Evolutionary conservation across 225 moss, liverwort and hornwort genomes (phyloP), one percentile per base, ranked within the genome.

Genomic region (Pseudoscleropodium purum): DNA sequence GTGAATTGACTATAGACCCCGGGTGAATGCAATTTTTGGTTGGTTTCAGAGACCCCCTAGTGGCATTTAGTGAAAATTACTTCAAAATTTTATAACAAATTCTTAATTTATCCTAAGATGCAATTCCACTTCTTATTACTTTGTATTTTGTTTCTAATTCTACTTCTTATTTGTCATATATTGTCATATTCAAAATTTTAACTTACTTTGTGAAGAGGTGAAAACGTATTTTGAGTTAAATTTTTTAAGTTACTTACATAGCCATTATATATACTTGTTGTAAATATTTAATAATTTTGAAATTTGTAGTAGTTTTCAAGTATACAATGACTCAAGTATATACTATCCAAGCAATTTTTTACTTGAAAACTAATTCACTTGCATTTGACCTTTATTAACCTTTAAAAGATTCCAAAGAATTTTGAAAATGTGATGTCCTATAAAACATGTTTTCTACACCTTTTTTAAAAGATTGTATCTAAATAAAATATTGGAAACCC

Each of bases 371-470:
- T 13, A n/a, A n/a, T 68, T 39, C 24, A 39, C 24, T 39, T 69
- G 24, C 13, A 69, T 39, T 69, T 39, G 39, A n/a, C 13, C 24
- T 23, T 68, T 69, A 23, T 69, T 23, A 69, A 69, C 23, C 5
- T 39, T 2, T 13, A 7, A 24, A 34, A n/a, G 13, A 0, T 24
- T 8, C 24, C 1, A 24, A 4, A 1, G 13, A 69, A 1, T 39
- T 69, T 69, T 39, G n/a, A 69, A 69, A 24, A 69, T 69, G 13
- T 39, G 2, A 39, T 39, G 7, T n/a, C 24, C 13, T 13, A n/a
- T 24, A 2, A n/a, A 69, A 24, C 39, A 39, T 39, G 4, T 13
- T 69, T 69, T 24, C 2, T 1, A n/a, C 13, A 39, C 16, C 15
- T 1, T 2, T 24, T 69, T 69, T 24, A 4, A 2, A n/a, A 69